phyloP scores from a whole-genome alignment of 2,329 filamentous ascomycete genomes.

The Bipolaris zeicola region DNA sequence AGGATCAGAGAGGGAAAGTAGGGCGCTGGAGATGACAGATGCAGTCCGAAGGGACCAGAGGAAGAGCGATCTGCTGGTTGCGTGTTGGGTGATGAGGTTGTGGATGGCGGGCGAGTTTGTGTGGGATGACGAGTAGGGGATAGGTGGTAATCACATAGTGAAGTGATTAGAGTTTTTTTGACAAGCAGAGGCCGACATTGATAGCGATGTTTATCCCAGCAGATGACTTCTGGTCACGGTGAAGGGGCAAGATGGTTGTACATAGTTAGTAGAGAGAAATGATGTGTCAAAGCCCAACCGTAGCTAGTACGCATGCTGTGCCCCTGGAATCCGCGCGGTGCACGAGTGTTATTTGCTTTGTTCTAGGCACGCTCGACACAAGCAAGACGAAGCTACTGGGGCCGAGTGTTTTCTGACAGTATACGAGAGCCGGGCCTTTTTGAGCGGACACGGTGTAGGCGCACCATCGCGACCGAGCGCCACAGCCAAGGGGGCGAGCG shows the following conservation, averaged over 20 bases:
- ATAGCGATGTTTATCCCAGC: no score
- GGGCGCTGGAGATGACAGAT: conserved; percentile 20
- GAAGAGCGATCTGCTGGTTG: conserved; percentile 30
- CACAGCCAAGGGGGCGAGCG: conserved; percentile 14
- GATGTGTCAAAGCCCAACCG: not conserved
- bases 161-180: not conserved
- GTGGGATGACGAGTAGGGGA: conserved; percentile 17
- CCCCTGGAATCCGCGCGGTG: not conserved
- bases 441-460: not conserved
- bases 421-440: not conserved
- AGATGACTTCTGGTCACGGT: no score
- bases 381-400: conserved; percentile 4
- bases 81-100: conserved; percentile 34
- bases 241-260: no score
- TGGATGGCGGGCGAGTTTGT: conserved; percentile 27
- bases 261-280: not conserved
- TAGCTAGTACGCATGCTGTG: not conserved
- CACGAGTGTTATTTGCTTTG: not conserved
- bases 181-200: not conserved
- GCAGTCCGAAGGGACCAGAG: conserved; percentile 6
- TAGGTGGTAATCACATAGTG: no score
- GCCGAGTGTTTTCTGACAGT: not conserved
- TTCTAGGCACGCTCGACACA: not conserved
- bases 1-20: not conserved
- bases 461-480: conserved; percentile 18